Percentiles rank a stretch among this genome's conserved stretches.
phyloP scores from a whole-genome alignment of 1,284 basidiomycete genomes.

The Ustilago cynodontis region DNA sequence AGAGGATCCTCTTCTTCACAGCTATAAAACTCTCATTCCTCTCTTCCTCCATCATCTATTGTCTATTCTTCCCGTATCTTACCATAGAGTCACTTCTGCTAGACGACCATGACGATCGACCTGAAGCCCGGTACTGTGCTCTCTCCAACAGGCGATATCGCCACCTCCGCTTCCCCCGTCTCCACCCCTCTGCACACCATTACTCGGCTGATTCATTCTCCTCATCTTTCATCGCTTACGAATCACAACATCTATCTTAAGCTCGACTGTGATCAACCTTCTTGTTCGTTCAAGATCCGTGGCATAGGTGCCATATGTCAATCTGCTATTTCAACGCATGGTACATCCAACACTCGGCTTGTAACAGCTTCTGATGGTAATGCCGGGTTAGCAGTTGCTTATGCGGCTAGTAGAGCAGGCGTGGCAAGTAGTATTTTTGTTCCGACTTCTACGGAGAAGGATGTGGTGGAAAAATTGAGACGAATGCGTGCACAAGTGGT shows the following conservation, averaged over 20 bases:
- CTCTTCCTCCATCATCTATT: too few species aligned
- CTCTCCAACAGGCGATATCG: neutral
- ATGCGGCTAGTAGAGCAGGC: conserved; percentile 53
- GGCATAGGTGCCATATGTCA: conserved; percentile 54
- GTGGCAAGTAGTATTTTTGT: conserved; percentile 64
- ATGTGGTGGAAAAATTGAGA: conserved; percentile 48
- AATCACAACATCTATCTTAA: conserved; percentile 65
- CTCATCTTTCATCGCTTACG: conserved; percentile 14
- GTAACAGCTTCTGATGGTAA: conserved; percentile 68
- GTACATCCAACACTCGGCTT: conserved; percentile 43
- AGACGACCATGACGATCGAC: conserved; percentile 15
- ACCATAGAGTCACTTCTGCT: too few species aligned
- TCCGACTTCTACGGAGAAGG: conserved; percentile 42
- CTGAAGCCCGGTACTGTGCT: neutral
- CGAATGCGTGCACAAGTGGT: conserved; percentile 52
- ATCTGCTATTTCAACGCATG: conserved; percentile 4
- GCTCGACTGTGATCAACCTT: conserved; percentile 66
- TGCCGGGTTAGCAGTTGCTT: conserved; percentile 65
- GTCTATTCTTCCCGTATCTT: too few species aligned
- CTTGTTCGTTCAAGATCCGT: conserved; percentile 66
- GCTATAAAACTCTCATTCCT: too few species aligned
- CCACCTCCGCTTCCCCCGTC: neutral
- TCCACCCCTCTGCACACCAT: conserved; percentile 7
- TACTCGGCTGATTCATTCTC: conserved; percentile 31
- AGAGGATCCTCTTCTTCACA: too few species aligned